phyloP scores from a whole-genome alignment of 352 stramenopile species.

The Phytopythium helicoides region DNA sequence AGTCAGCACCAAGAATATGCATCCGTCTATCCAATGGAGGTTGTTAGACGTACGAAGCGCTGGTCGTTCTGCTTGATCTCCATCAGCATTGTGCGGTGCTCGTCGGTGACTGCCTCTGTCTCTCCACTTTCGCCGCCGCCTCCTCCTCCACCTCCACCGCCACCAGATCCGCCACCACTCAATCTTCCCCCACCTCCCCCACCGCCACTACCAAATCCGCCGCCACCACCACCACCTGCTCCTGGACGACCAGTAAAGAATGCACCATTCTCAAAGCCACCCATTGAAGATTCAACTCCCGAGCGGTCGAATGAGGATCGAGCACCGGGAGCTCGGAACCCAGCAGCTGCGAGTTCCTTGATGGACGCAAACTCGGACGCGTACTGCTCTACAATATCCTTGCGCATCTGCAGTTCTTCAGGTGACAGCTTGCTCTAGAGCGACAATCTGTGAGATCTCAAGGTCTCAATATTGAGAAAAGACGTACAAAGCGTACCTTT shows the following conservation, averaged over 20 bases:
- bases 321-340: slow-evolving; percentile 48
- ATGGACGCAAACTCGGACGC: slow-evolving; percentile 71
- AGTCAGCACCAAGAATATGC: neutral
- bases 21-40: neutral
- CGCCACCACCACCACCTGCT: slow-evolving; percentile 15
- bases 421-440: slow-evolving; percentile 70
- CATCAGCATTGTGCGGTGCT: slow-evolving; percentile 62
- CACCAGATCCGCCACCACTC: too few relatives aligned
- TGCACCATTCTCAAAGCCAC: slow-evolving; percentile 60
- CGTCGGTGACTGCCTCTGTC: slow-evolving; percentile 55
- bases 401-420: slow-evolving; percentile 73
- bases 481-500: slow-evolving; percentile 54
- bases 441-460: slow-evolving; percentile 2
- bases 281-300: slow-evolving; percentile 41
- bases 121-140: slow-evolving; percentile 20
- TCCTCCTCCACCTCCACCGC: slow-evolving; percentile 20
- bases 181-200: slow-evolving; percentile 32
- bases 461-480: neutral
- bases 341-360: slow-evolving; percentile 67
- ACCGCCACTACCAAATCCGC: slow-evolving; percentile 15
- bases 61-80: slow-evolving; percentile 84
- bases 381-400: slow-evolving; percentile 82
- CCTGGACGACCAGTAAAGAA: slow-evolving; percentile 45
- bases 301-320: slow-evolving; percentile 45
- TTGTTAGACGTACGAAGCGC: slow-evolving; percentile 54